Percentiles rank a stretch among this genome's conserved stretches.
These are phyloP conservation scores for Allium fistulosum DNA, from an alignment of 106 monocot species.

Conservation along the genomic window DNA sequence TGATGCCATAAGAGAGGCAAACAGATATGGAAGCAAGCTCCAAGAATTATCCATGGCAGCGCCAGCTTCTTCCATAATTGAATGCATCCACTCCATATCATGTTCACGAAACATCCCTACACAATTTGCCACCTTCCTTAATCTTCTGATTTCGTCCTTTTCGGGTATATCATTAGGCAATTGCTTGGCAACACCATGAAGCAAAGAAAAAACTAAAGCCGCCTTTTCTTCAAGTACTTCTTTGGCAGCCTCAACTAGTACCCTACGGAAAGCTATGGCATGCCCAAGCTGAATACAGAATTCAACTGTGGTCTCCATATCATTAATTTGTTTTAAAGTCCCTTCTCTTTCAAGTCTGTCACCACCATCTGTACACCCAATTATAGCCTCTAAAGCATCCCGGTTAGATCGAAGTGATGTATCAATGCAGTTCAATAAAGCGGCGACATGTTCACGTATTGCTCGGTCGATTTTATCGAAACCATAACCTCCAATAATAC, in stretches of 20 bases:
- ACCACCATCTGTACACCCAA: conserved; percentile 47
- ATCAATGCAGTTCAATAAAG: conserved; percentile 76
- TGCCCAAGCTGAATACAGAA: conserved; percentile 83
- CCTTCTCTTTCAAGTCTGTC: conserved; percentile 76
- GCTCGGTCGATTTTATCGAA: conserved; percentile 66
- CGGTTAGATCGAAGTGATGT: conserved; percentile 66
- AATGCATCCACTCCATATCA: conserved; percentile 85
- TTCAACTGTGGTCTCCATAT: conserved; percentile 65
- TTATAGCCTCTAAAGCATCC: conserved; percentile 75
- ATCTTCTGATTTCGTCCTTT: conserved; percentile 54
- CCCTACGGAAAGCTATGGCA: conserved; percentile 62
- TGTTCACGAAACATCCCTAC: conserved; percentile 42
- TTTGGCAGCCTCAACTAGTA: conserved; percentile 68
- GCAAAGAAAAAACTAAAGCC: conserved; percentile 63
- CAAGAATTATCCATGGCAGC: conserved; percentile 68
- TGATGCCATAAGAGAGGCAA: conserved; percentile 71
- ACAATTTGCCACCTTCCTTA: conserved; percentile 58
- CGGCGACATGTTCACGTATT: conserved; percentile 56
- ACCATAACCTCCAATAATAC: conserved; percentile 85
- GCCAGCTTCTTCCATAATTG: conserved; percentile 53
- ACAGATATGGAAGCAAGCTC: conserved; percentile 86
- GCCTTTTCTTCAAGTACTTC: conserved; percentile 81
- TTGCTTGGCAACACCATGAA: conserved; percentile 57
- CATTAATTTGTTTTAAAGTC: conserved; percentile 79
- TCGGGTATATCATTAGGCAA: conserved; percentile 74